Conservation (phyloP, 2,329 filamentous ascomycete genomes). For the Blastomyces parvus region DNA sequence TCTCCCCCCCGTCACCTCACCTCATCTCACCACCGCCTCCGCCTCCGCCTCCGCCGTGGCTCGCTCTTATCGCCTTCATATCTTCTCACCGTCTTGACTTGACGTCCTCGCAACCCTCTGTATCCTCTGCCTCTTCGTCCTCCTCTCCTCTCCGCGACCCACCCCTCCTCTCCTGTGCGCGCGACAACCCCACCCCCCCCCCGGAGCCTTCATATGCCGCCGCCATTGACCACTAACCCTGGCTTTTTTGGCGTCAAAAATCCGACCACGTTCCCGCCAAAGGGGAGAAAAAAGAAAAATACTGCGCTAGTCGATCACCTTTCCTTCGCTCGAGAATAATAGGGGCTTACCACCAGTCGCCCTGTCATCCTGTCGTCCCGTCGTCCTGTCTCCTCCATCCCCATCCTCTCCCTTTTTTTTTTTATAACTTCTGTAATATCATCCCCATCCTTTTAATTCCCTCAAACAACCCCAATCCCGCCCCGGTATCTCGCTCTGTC, state of each 20-base stretch:
- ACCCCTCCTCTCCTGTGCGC: background rate
- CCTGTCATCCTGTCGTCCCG: background rate
- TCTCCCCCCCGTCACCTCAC: background rate
- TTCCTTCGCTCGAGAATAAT: background rate
- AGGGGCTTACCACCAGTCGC: background rate
- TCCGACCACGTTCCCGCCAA: constrained; percentile 5
- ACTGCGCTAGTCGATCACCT: constrained; percentile 5
- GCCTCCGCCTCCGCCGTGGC: too few relatives aligned
- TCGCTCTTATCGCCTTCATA: background rate
- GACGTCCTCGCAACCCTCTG: background rate
- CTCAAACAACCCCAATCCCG: background rate
- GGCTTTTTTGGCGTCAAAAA: constrained; percentile 3
- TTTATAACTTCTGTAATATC: background rate
- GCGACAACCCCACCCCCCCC: background rate
- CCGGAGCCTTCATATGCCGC: background rate
- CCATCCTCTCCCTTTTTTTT: background rate
- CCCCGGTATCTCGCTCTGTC: background rate
- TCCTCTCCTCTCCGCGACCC: background rate
- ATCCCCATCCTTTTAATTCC: background rate
- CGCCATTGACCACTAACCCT: background rate
- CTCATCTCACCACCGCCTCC: too few relatives aligned
- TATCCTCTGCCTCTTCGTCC: background rate
- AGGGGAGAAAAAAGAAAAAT: background rate
- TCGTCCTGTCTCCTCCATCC: background rate
- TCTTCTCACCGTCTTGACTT: too few relatives aligned